Evolutionary conservation across 2,329 filamentous ascomycete species (phyloP), one percentile per base, ranked within the genome.

Genomic region (Aphanocladium album): DNA sequence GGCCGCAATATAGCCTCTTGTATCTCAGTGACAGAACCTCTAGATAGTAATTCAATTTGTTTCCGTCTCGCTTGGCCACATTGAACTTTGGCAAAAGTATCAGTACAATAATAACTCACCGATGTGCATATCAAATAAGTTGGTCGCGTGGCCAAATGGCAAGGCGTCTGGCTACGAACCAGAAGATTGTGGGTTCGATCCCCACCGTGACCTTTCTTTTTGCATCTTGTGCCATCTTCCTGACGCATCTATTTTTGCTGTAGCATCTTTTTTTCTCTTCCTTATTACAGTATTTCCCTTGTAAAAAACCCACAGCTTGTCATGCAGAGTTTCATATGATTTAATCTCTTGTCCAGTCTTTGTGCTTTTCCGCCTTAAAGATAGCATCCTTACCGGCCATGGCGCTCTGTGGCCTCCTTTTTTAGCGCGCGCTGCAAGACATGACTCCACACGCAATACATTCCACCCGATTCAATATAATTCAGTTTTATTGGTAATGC

Each of bases 111-210:
- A 57, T 57, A 57, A 6, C 16, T 6, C 14, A 1, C 0, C 14
- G 11, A 3, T 7, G n/a, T n/a, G 2, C 2, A n/a, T 25, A 57
- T 49, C 35, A 1, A 57, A 39, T 17, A 5, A n/a, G 30, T 41
- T 35, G 58, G 58, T 60, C 58, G 58, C 58, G 58, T 60, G 58
- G 58, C 58, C 58, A 60, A 60, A 60, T 60, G 58, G 58, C 58
- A 60, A 60, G 58, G 58, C 58, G 60, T 57, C 47, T 53, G 54
- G 55, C 49, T 62, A 57, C 49, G 60, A 62, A 58, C 60, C 60
- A 58, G 58, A 60, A 60, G 58, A 60, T 60, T 60, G 58, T 60
- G 58, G 58, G 58, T 60, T 60, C 58, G 58, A 60, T 60, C 58
- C 58, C 58, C 58, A 60, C 58, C 58, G 58, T 60, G 58, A 60